These are phyloP conservation scores for Penicillium turbatum DNA, from an alignment of 495 filamentous ascomycete genomes.

Conservation along the genomic window DNA sequence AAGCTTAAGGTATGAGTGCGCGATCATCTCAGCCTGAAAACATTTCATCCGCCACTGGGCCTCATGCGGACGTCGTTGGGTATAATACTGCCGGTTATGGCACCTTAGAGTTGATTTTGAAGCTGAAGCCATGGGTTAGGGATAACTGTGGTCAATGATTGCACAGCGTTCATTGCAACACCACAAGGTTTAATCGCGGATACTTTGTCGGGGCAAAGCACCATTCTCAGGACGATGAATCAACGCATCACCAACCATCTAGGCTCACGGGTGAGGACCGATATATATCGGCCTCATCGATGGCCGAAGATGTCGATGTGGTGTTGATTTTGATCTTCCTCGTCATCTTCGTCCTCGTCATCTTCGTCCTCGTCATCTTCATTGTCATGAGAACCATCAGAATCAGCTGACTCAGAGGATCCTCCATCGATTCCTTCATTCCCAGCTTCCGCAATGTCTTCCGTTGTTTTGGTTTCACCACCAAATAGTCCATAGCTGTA, in stretches of 20 bases:
- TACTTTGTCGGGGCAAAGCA: background rate
- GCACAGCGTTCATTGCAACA: background rate
- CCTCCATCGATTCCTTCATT: conserved; percentile 36
- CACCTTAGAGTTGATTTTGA: background rate
- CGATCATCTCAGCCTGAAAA: background rate
- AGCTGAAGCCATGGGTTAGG: background rate
- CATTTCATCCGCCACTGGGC: background rate
- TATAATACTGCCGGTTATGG: background rate
- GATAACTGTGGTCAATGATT: too few relatives aligned
- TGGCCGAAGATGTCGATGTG: conserved; percentile 70
- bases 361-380: conserved; percentile 51
- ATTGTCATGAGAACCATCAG: conserved; percentile 26
- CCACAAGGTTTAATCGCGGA: background rate
- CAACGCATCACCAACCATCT: background rate
- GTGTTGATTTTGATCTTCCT: conserved; percentile 58
- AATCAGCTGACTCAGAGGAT: conserved; percentile 12
- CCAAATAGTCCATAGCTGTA: conserved; percentile 41
- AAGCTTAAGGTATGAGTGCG: background rate
- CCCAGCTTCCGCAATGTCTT: conserved; percentile 27
- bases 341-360: conserved; percentile 41
- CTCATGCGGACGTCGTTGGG: background rate
- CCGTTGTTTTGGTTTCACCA: conserved; percentile 26
- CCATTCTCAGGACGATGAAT: background rate
- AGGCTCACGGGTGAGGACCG: background rate
- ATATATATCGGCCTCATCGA: conserved; percentile 35